These are phyloP conservation scores for Claviceps fusiformis DNA, from an alignment of 2,329 filamentous ascomycete species.

Conservation along the genomic window DNA sequence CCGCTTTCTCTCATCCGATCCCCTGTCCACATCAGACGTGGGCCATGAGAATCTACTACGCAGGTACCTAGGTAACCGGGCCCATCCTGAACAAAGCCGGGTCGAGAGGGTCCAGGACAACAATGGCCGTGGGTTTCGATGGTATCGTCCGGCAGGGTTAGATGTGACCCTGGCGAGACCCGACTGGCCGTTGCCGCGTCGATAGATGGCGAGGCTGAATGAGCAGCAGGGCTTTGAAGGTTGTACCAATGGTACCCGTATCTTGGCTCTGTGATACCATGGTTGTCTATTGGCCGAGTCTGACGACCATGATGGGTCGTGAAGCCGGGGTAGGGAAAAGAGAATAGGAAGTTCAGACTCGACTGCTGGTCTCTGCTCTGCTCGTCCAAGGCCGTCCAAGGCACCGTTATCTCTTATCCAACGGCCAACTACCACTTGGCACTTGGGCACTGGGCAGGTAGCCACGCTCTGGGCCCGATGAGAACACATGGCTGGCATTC, in stretches of 20 bases:
- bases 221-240: background rate
- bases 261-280: background rate
- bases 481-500: background rate
- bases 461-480: background rate
- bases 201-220: slow-evolving; percentile 6
- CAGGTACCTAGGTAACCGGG: background rate
- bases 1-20: slow-evolving; percentile 4
- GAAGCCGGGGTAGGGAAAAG: background rate
- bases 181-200: slow-evolving; percentile 8
- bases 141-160: background rate
- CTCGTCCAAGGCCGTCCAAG: background rate
- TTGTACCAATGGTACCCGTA: background rate
- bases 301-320: background rate
- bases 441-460: background rate
- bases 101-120: background rate
- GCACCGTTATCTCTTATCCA: background rate
- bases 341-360: background rate
- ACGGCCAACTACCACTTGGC: background rate
- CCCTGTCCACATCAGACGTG: slow-evolving; percentile 4
- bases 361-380: background rate
- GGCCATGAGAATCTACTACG: slow-evolving; percentile 1
- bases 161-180: background rate
- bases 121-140: slow-evolving; percentile 1
- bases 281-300: background rate
- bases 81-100: slow-evolving; percentile 3